Conservation (phyloP, 2,329 filamentous ascomycete genomes). For the Conoideocrella luteorostrata region DNA sequence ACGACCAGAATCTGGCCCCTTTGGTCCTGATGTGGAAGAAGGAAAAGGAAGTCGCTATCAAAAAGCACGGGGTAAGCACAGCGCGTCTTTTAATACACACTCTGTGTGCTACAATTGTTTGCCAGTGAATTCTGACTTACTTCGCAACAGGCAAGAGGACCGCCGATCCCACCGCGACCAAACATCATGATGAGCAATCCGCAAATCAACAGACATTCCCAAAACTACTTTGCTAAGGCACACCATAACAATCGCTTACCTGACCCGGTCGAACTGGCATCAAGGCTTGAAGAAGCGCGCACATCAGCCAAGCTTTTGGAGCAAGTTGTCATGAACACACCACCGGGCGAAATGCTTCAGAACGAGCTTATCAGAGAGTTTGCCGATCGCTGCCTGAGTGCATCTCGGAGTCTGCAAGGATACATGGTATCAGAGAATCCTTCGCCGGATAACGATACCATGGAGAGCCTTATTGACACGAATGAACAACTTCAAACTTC, state of each 20-base stretch:
- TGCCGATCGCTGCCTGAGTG: slow-evolving; percentile 73
- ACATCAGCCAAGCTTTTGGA: slow-evolving; percentile 89
- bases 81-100: too few relatives aligned
- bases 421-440: slow-evolving; percentile 81
- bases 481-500: slow-evolving; percentile 85
- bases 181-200: slow-evolving; percentile 7
- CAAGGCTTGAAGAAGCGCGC: slow-evolving; percentile 80
- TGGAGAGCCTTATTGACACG: slow-evolving; percentile 87
- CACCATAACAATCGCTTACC: slow-evolving; percentile 51
- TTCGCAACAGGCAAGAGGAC: slow-evolving; percentile 15
- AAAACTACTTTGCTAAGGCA: slow-evolving; percentile 53
- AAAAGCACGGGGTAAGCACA: slow-evolving; percentile 44
- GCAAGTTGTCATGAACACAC: slow-evolving; percentile 83
- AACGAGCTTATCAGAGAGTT: slow-evolving; percentile 96
- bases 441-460: slow-evolving; percentile 83
- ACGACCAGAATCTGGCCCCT: slow-evolving; percentile 66
- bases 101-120: too few relatives aligned
- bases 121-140: too few relatives aligned
- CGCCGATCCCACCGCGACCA: slow-evolving; percentile 13
- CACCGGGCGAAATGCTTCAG: slow-evolving; percentile 63
- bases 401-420: slow-evolving; percentile 72
- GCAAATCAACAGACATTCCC: slow-evolving; percentile 31
- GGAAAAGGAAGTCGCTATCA: slow-evolving; percentile 64
- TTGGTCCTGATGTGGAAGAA: slow-evolving; percentile 83
- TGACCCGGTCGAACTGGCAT: slow-evolving; percentile 67